Evolutionary conservation across 495 filamentous ascomycete genomes (phyloP), one percentile per base, ranked within the genome.

Genomic region (Xylaria telfairii): DNA sequence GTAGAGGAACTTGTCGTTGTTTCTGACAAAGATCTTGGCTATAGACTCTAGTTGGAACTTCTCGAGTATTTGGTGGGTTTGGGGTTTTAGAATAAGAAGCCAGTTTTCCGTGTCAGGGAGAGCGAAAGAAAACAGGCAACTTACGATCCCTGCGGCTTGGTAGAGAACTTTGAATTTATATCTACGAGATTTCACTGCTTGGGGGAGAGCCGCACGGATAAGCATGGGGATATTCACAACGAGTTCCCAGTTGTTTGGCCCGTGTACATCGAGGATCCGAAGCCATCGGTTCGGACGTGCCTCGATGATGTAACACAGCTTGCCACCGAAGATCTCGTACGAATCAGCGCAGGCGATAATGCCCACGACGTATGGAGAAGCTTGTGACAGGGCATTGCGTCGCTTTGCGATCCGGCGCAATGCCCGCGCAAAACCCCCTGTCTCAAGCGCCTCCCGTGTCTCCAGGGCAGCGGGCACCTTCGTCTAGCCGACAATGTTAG

Each of bases 1-100:
- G 79, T 88, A 93, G 21, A 95, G 83, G 75, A 87, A 91, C 3
- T 82, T 76, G 17, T 81, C 74, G 72, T 89, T 89, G 75, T 94
- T 90, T 19, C 92, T 88, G 3, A 93, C 91, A 73, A 93, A 91
- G 17, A 92, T 77, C 73, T 87, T 88, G 39, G 84, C 75, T 19
- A 81, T 83, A 7, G 85, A 84, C 1, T 80, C 79, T 9, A 92
- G 74, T 5, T 65, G 78, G 3, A 80, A 76, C 2, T 77, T 72
- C 12, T 83, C 72, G 1, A 90, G 76, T 28, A 87, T 65, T 10
- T 79, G 70, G 15, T 78, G 77, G 15, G 75, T 69, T 49, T 78
- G 81, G 6, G 89, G 81, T 63, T 89, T 84, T 64, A 93, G 82
- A 4, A 86, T 85, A n/a, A 93, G 74, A 10, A 93, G 83, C 83